phyloP scores from a whole-genome alignment of 1,284 basidiomycete genomes.

The Xerocomus nothofagi region DNA sequence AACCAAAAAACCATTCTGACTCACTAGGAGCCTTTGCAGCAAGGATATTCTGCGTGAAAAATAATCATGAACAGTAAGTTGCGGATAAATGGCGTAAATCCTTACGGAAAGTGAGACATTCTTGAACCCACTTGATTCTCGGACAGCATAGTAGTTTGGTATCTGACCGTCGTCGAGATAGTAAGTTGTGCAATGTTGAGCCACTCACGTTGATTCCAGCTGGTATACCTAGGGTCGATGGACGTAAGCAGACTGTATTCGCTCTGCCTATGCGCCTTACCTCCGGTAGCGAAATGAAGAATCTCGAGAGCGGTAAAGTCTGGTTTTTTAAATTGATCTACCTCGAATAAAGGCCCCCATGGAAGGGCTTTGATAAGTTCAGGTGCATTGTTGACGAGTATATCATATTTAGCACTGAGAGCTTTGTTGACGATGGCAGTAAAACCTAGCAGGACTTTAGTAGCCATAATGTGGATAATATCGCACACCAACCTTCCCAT shows the following conservation, averaged over 20 bases:
- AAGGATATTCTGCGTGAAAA: conserved; percentile 61
- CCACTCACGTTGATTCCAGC: conserved; percentile 73
- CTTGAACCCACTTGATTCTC: conserved; percentile 81
- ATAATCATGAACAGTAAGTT: background rate
- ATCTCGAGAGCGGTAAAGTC: conserved; percentile 85
- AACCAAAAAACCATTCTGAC: conserved; percentile 16
- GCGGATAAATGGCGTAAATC: background rate
- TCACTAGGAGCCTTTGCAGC: conserved; percentile 80
- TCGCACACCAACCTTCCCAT: conserved; percentile 66
- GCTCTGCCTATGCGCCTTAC: conserved; percentile 37
- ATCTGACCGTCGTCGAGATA: conserved; percentile 44
- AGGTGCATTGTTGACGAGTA: conserved; percentile 70
- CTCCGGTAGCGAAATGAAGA: conserved; percentile 77
- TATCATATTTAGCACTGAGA: conserved; percentile 78
- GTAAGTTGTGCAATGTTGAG: background rate
- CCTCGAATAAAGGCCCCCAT: conserved; percentile 83
- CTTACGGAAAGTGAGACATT: conserved; percentile 75
- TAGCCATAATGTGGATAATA: background rate
- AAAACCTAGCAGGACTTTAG: conserved; percentile 55
- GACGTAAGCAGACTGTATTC: background rate
- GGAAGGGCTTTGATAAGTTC: conserved; percentile 78
- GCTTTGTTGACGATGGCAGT: conserved; percentile 85
- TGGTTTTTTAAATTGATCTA: conserved; percentile 79
- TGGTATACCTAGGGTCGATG: conserved; percentile 59
- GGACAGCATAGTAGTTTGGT: conserved; percentile 80